Evolutionary conservation across 192 early-diverging fungal genomes (phyloP), one percentile per base, ranked within the genome.

Genomic region (Backusella tuberculispora): DNA sequence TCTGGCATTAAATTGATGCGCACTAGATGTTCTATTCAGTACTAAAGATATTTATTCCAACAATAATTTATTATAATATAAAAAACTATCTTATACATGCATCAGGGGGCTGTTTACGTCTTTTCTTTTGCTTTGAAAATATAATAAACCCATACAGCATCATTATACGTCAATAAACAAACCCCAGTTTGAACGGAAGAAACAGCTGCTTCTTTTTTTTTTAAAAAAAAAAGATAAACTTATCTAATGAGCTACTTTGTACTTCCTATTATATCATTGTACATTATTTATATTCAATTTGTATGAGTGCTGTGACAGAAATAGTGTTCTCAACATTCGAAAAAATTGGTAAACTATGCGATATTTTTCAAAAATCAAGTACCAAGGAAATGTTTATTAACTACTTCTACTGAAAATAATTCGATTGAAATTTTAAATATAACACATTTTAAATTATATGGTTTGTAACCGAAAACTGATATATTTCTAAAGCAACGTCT

Each of bases 241-340:
- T 24, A 53, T 24, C 2, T 3, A 21, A 53, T 53, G 19, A 53
- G 19, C 50, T 3, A 19, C 50, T 53, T 53, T 53, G n/a, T 53
- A 53, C 50, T 53, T 53, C 50, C 50, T 53, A 21, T 53, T 53
- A 53, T 53, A 53, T 53, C 50, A 53, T 19, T 53, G 19, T 19
- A 19, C 50, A 53, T 19, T 7, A 53, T 53, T 43, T 43, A 43
- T 43, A 6, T 43, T 43, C 42, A 53, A 2, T 8, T 53, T 2
- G n/a, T 53, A 19, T 17, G 50, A 24, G 50, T 53, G n/a, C n/a
- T 53, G 29, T 53, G 3, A 53, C 8, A 19, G 50, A 53, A 53
- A 53, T 53, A 53, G 50, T 19, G n/a, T 53, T 53, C 50, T 53
- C 50, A 53, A 3, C 50, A 7, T 53, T 53, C n/a, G 50, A 53